Evolutionary conservation across 2,329 filamentous ascomycete species (phyloP).

Genomic region (Xylaria sp.): DNA sequence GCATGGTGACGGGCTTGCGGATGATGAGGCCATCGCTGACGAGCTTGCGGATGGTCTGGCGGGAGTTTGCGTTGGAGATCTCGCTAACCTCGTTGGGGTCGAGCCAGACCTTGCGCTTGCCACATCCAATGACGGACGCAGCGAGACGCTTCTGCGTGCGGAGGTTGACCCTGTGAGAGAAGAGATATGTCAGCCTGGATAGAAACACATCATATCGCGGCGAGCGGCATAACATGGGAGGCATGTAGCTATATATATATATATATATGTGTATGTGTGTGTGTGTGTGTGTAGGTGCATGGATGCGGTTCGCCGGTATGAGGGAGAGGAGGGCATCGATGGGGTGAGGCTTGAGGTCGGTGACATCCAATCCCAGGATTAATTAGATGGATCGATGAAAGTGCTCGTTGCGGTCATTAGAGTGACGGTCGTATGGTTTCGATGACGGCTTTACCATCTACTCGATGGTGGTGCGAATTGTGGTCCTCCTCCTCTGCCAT

Average conservation of each 20-base stretch:
- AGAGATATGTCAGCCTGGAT: conserved; percentile 31
- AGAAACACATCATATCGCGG: background rate
- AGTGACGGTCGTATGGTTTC: conserved; percentile 3
- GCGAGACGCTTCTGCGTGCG: conserved; percentile 99
- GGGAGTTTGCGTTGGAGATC: conserved; percentile 99
- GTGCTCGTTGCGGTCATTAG: background rate
- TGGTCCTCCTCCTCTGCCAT: background rate
- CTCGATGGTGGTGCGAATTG: background rate
- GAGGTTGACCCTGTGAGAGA: conserved; percentile 89
- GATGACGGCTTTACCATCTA: conserved; percentile 17
- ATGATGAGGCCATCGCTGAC: conserved; percentile 99
- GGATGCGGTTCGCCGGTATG: conserved; percentile 4
- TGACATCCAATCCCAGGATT: background rate
- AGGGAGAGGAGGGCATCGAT: background rate
- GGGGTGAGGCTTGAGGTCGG: background rate
- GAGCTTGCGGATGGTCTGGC: conserved; percentile 99
- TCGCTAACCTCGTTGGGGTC: conserved; percentile 99
- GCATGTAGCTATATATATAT: background rate
- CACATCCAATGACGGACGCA: conserved; percentile 97
- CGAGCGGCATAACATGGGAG: background rate
- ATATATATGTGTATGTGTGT: background rate
- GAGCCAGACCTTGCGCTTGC: conserved; percentile 99
- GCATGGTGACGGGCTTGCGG: conserved; percentile 99
- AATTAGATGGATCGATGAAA: background rate
- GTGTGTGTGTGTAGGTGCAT: too few relatives aligned